Base-by-base conservation (phyloP, 805 yeast genomes). In the Torulaspora quercuum region DNA sequence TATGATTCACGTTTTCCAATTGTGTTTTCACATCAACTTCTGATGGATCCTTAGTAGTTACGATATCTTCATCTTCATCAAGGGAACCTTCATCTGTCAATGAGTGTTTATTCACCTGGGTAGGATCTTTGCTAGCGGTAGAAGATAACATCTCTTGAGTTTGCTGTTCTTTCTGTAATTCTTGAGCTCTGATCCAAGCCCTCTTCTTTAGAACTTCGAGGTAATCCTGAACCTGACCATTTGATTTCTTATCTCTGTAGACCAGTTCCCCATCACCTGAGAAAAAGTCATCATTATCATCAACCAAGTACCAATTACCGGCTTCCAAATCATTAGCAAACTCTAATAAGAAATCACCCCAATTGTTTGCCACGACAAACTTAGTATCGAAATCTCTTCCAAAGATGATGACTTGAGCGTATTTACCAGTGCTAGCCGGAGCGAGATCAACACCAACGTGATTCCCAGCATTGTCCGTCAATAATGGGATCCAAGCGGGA, bases 341-440 rank as follows among this genome's bases (percentile, higher is more conserved):
- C 34, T 74, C 72, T 37, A 88, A 67, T 35, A 90, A 64, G 59
- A 92, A 92, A 52, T 84, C 92, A 11, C 95, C 95, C 81, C 95
- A 90, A 38, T 82, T 82, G 33, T 78, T 76, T 12, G 97, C 94
- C 37, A 92, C 69, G 24, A 84, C 89, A 61, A 75, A 87, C 59
- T 90, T 90, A 24, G 83, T 77, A 65, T 90, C 97, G 56, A 80
- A 90, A 48, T 90, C 97, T 55, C 97, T 79, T 25, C 98, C 98
- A 61, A 85, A 90, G 37, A 89, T 56, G 45, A 90, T 90, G 12
- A 92, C 82, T 65, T 90, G 98, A 24, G 97, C 98, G 75, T 83
- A 78, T 40, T 68, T 71, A 29, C 96, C 95, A 17, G 65, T 64
- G 7, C 80, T 73, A 6, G 87, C 95, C 1, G 92, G 90, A 2